These are phyloP conservation scores for Andrographis paniculata DNA, from an alignment of 305 asterid species.

Conservation along the genomic window DNA sequence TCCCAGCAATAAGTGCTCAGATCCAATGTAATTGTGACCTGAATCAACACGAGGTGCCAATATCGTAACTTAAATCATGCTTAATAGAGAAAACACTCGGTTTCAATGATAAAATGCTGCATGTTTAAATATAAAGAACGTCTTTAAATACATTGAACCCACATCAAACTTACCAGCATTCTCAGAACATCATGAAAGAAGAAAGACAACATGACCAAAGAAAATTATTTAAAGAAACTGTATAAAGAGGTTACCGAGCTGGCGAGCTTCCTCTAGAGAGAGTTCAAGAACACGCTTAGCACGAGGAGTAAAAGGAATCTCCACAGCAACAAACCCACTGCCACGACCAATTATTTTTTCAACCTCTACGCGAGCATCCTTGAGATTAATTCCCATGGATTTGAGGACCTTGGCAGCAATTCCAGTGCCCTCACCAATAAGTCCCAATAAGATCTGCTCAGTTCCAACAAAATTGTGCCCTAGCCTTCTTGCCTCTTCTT, in stretches of 20 bases:
- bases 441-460: conserved; percentile 86
- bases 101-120: too few species aligned
- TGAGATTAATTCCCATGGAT: conserved; percentile 91
- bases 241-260: conserved; percentile 54
- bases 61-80: conserved; percentile 15
- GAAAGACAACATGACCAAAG: too few species aligned
- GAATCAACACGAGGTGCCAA: conserved; percentile 18
- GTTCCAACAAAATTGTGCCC: conserved; percentile 98
- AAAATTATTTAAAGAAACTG: neutral
- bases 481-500: conserved; percentile 95
- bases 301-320: conserved; percentile 97
- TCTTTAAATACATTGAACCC: too few species aligned
- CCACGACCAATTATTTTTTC: conserved; percentile 98
- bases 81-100: conserved; percentile 9
- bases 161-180: too few species aligned
- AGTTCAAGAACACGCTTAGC: conserved; percentile 95
- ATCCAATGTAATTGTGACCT: conserved; percentile 97
- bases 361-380: conserved; percentile 97
- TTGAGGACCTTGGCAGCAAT: conserved; percentile 98
- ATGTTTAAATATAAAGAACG: too few species aligned
- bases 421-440: conserved; percentile 97
- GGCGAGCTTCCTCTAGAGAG: conserved; percentile 95
- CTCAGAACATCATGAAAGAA: neutral
- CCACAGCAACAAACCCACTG: conserved; percentile 94
- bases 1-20: too few species aligned